Evolutionary conservation across 1,284 basidiomycete species (phyloP).

Genomic region (Malassezia arunalokei): DNA sequence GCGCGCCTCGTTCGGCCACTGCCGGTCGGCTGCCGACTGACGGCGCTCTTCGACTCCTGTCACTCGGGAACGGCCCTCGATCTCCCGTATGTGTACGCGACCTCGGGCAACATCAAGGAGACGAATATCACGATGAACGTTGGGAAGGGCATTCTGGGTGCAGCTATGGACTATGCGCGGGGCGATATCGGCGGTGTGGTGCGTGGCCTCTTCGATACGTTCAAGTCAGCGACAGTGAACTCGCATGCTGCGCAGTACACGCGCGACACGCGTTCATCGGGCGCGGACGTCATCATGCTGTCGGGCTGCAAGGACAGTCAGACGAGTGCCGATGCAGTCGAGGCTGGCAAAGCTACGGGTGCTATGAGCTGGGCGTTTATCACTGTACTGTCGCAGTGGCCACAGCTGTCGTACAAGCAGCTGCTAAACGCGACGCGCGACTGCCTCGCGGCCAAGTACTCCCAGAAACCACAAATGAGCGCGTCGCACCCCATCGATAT

Average conservation of each 20-base stretch:
- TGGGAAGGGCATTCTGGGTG: constrained; percentile 46
- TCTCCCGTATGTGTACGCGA: constrained; percentile 57
- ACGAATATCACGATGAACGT: constrained; percentile 53
- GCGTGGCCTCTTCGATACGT: constrained; percentile 47
- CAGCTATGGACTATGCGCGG: constrained; percentile 59
- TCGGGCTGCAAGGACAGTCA: constrained; percentile 79
- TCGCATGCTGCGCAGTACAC: constrained; percentile 58
- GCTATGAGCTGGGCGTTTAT: constrained; percentile 43
- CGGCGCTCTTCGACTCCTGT: constrained; percentile 40
- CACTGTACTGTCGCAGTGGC: constrained; percentile 50
- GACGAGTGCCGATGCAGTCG: constrained; percentile 76
- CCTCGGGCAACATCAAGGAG: constrained; percentile 84
- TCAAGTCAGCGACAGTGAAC: constrained; percentile 47
- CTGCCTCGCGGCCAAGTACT: constrained; percentile 38
- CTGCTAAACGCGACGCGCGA: constrained; percentile 38
- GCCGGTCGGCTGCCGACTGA: constrained; percentile 36
- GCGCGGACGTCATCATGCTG: constrained; percentile 56
- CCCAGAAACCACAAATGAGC: constrained; percentile 47
- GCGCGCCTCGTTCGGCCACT: constrained; percentile 41
- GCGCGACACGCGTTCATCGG: constrained; percentile 61
- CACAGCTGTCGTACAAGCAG: constrained; percentile 40
- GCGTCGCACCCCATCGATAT: constrained; percentile 43
- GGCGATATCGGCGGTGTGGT: constrained; percentile 61
- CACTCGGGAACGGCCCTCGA: constrained; percentile 45
- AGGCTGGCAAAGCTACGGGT: constrained; percentile 69